Evolutionary conservation across 2,329 filamentous ascomycete species (phyloP).

Genomic region (Simplicillium aogashimaense): DNA sequence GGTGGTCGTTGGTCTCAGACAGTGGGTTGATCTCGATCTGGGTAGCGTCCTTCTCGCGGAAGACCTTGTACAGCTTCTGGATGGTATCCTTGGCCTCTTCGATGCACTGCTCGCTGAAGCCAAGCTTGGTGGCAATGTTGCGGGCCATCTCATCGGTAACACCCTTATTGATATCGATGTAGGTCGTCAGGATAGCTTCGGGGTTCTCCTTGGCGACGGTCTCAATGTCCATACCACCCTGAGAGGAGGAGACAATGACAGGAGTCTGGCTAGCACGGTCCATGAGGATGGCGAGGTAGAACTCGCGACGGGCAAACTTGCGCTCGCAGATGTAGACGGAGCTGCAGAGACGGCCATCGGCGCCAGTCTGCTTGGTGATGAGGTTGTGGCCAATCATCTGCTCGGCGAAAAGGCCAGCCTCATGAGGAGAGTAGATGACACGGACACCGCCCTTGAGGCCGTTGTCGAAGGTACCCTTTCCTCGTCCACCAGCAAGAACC

Average conservation of each 20-base stretch:
- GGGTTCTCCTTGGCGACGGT: slow-evolving; percentile 96
- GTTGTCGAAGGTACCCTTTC: slow-evolving; percentile 97
- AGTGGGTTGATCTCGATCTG: slow-evolving; percentile 99
- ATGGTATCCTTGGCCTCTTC: slow-evolving; percentile 93
- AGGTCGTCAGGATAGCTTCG: slow-evolving; percentile 88
- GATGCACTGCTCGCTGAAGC: slow-evolving; percentile 96
- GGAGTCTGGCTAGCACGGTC: slow-evolving; percentile 84
- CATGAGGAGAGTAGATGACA: slow-evolving; percentile 95
- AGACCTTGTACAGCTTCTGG: slow-evolving; percentile 98
- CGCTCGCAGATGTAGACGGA: slow-evolving; percentile 98
- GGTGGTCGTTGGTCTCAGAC: slow-evolving; percentile 94
- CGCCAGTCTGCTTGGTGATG: slow-evolving; percentile 98
- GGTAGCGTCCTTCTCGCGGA: slow-evolving; percentile 95
- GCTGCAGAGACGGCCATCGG: slow-evolving; percentile 86
- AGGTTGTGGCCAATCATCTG: slow-evolving; percentile 99
- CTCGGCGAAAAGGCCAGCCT: slow-evolving; percentile 93
- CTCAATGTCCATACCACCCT: slow-evolving; percentile 99
- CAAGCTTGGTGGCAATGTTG: slow-evolving; percentile 81
- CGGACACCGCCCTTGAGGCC: slow-evolving; percentile 97
- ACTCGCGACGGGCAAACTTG: slow-evolving; percentile 98
- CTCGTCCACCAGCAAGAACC: slow-evolving; percentile 93
- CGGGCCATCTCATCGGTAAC: slow-evolving; percentile 93
- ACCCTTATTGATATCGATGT: slow-evolving; percentile 86
- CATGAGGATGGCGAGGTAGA: slow-evolving; percentile 98
- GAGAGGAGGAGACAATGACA: slow-evolving; percentile 94